These are phyloP conservation scores for Fomitiporia mediterranea DNA, from an alignment of 1,284 basidiomycete species.

Conservation along the genomic window DNA sequence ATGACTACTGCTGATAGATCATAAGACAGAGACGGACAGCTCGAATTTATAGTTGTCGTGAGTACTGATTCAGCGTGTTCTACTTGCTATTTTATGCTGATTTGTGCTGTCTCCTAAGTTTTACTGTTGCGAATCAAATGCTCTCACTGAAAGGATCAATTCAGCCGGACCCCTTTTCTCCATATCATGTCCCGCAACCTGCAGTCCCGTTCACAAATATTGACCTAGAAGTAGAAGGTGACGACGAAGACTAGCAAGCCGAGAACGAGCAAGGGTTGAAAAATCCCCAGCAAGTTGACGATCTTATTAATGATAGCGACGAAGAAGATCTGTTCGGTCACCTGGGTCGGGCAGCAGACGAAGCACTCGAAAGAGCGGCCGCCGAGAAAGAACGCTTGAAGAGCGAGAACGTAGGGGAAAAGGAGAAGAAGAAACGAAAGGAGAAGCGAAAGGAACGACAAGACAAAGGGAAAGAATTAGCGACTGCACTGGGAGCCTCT, in stretches of 20 bases:
- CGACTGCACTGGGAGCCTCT: slow-evolving; percentile 24
- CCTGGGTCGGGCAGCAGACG: slow-evolving; percentile 22
- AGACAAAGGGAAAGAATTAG: slow-evolving; percentile 26
- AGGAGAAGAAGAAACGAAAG: slow-evolving; percentile 31
- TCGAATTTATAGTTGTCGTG: slow-evolving; percentile 90
- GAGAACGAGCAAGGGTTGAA: not conserved
- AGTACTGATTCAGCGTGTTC: not conserved
- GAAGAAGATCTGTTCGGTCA: slow-evolving; percentile 6
- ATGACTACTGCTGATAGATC: slow-evolving; percentile 64
- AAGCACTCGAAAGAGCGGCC: slow-evolving; percentile 27
- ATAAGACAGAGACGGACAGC: slow-evolving; percentile 63
- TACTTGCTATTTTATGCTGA: slow-evolving; percentile 26
- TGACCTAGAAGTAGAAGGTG: not conserved
- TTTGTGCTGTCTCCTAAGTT: slow-evolving; percentile 39
- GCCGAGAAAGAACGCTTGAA: slow-evolving; percentile 25
- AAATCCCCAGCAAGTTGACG: not conserved
- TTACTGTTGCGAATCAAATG: slow-evolving; percentile 94
- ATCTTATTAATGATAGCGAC: slow-evolving; percentile 3
- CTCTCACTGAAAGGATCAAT: slow-evolving; percentile 90
- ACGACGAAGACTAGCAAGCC: not conserved
- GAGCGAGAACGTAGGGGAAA: slow-evolving; percentile 28
- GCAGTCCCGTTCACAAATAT: slow-evolving; percentile 20
- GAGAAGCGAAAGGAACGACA: slow-evolving; percentile 30
- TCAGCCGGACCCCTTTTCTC: slow-evolving; percentile 79
- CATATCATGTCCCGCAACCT: slow-evolving; percentile 45